Evolutionary conservation across 805 yeast species (phyloP).

Genomic region (Candida ficus): DNA sequence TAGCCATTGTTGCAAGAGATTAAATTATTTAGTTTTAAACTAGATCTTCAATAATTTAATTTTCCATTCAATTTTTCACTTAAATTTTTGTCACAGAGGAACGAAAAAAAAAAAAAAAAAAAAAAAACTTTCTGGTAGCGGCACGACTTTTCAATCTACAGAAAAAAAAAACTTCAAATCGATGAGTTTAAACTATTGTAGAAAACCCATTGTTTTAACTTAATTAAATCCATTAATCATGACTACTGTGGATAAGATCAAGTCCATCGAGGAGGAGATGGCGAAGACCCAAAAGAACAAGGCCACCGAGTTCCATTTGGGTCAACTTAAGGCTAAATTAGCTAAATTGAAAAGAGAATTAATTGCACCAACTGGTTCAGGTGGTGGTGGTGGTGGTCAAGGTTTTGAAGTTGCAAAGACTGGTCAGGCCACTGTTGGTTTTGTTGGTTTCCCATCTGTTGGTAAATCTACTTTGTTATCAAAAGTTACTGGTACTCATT

Average conservation of each 20-base stretch:
- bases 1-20: conserved; percentile 26
- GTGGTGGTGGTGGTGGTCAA: conserved; percentile 89
- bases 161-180: background rate
- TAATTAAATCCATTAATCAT: conserved; percentile 7
- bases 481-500: conserved; percentile 90
- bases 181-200: background rate
- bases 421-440: conserved; percentile 96
- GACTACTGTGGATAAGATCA: conserved; percentile 26
- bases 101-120: no score
- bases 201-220: no score
- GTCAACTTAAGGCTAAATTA: conserved; percentile 92
- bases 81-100: no score
- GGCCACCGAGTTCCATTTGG: conserved; percentile 96
- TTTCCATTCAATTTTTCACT: background rate
- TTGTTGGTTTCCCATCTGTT: conserved; percentile 97
- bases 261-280: conserved; percentile 67
- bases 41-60: background rate
- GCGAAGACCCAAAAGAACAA: conserved; percentile 96
- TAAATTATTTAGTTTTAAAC: no score
- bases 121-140: conserved; percentile 1
- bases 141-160: background rate
- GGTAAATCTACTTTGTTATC: conserved; percentile 77
- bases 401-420: conserved; percentile 99
- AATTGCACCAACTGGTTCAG: conserved; percentile 61
- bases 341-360: conserved; percentile 94